phyloP scores from a whole-genome alignment of 257 asterid genomes.

The Nicotiana attenuata region DNA sequence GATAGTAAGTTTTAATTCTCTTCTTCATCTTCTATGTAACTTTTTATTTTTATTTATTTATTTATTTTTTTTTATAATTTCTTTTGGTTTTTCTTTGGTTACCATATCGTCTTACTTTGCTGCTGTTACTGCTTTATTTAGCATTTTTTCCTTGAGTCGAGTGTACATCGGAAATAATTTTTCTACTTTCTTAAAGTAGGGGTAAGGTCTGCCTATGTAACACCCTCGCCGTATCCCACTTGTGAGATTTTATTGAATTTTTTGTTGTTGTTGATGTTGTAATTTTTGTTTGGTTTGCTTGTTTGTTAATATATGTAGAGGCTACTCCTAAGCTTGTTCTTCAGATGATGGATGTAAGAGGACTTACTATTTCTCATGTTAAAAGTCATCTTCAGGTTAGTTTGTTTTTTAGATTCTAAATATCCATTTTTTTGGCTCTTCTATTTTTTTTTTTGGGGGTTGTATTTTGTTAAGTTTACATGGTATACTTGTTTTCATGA shows the following conservation, averaged over 20 bases:
- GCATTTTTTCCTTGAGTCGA: too few relatives aligned
- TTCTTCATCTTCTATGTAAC: background rate
- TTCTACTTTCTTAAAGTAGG: too few relatives aligned
- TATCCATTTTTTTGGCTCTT: background rate
- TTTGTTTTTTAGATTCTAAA: background rate
- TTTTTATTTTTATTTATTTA: too few relatives aligned
- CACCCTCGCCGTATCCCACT: too few relatives aligned
- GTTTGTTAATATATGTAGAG: conserved; percentile 29
- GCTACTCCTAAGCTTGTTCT: conserved; percentile 87
- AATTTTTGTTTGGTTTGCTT: background rate
- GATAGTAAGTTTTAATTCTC: conserved; percentile 39
- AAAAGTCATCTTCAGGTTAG: conserved; percentile 87
- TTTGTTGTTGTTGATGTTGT: background rate
- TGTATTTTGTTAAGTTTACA: background rate
- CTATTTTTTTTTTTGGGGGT: too few relatives aligned
- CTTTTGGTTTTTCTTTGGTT: background rate
- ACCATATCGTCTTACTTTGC: too few relatives aligned
- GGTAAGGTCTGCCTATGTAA: too few relatives aligned
- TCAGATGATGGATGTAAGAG: conserved; percentile 79
- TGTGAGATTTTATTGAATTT: too few relatives aligned
- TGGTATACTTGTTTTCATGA: background rate
- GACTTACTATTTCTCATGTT: conserved; percentile 89
- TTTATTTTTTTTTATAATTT: too few relatives aligned
- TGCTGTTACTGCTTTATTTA: too few relatives aligned
- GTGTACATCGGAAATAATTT: too few relatives aligned